Evolutionary conservation across 2,329 filamentous ascomycete species (phyloP), one percentile per base, ranked within the genome.

Genomic region (Fusarium heterosporum): DNA sequence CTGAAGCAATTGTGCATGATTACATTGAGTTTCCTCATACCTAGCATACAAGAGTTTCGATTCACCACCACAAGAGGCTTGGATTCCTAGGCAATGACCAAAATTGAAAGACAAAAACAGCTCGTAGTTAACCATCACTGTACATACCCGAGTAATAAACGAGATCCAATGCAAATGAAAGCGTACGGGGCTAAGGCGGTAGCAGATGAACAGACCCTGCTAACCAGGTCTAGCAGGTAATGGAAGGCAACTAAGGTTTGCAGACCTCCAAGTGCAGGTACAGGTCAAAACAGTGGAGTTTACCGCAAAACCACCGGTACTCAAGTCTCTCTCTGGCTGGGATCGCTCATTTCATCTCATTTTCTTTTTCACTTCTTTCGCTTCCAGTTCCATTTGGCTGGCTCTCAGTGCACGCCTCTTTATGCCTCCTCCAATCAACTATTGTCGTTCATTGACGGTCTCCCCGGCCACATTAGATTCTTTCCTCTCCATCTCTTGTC

Each of bases 291-390:
- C 13, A 47, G 7, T 29, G 42, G 39, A 34, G 41, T 13, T 49
- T 19, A 10, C 64, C 30, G 46, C 59, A 28, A 53, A 61, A 26
- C 14, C 19, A 38, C 17, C 17, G 42, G 64, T 67, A 64, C 49
- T 52, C 59, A 16, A 42, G 30, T 38, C 48, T 62, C 22, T 22
- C 22, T 22, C 22, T 54, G 57, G 56, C 55, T 58, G 26, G 55
- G 57, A 42, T 61, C 41, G 45, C 22, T 52, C 51, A 58, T 57
- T 50, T 65, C 55, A 65, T 67, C 55, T 70, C 49, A 47, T 46
- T 63, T 64, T 63, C 60, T 51, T 64, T 64, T 63, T 42, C 45
- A 58, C 59, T 63, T 63, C 52, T 46, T 64, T 63, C 45, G 60
- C 59, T 63, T 64, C 60, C 59, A 61, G 55, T 62, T 49, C 60